Conservation (phyloP, 2,329 filamentous ascomycete species). For the Arthrinium puccinioides region DNA sequence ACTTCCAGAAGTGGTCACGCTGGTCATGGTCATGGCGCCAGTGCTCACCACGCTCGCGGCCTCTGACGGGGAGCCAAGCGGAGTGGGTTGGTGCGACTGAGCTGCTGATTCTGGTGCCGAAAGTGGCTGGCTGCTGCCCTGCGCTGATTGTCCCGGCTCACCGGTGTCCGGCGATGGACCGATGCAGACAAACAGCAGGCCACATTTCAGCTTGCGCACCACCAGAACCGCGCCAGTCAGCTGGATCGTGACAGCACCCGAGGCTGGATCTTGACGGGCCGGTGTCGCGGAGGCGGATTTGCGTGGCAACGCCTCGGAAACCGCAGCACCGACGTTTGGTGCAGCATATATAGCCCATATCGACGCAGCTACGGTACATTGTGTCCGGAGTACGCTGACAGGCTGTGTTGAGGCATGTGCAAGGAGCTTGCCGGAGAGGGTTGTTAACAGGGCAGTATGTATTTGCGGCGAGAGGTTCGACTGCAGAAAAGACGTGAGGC, state of each 20-base stretch:
- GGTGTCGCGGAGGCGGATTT: neutral
- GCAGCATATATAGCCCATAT: slow-evolving; percentile 51
- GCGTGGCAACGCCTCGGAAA: slow-evolving; percentile 33
- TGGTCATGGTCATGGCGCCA: slow-evolving; percentile 35
- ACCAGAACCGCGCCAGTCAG: slow-evolving; percentile 52
- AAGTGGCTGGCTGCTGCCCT: slow-evolving; percentile 11
- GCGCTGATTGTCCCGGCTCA: slow-evolving; percentile 9
- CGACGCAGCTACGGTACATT: slow-evolving; percentile 57
- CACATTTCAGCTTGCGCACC: slow-evolving; percentile 49
- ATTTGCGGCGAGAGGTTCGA: slow-evolving; percentile 49
- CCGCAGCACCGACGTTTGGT: slow-evolving; percentile 28
- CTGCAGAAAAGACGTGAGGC: slow-evolving; percentile 54
- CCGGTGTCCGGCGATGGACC: slow-evolving; percentile 33
- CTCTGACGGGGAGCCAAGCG: slow-evolving; percentile 31
- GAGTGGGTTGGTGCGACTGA: slow-evolving; percentile 22
- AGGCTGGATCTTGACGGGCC: slow-evolving; percentile 11
- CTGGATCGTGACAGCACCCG: slow-evolving; percentile 47
- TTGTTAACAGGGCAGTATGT: slow-evolving; percentile 53
- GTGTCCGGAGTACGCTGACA: slow-evolving; percentile 51
- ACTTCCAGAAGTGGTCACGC: slow-evolving; percentile 27
- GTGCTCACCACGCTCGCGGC: slow-evolving; percentile 39
- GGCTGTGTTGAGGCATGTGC: slow-evolving; percentile 51
- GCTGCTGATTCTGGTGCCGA: slow-evolving; percentile 11
- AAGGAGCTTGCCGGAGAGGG: slow-evolving; percentile 55
- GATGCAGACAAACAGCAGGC: slow-evolving; percentile 55